These are phyloP conservation scores for Curvularia spicifera DNA, from an alignment of 2,329 filamentous ascomycete genomes.

Conservation along the genomic window DNA sequence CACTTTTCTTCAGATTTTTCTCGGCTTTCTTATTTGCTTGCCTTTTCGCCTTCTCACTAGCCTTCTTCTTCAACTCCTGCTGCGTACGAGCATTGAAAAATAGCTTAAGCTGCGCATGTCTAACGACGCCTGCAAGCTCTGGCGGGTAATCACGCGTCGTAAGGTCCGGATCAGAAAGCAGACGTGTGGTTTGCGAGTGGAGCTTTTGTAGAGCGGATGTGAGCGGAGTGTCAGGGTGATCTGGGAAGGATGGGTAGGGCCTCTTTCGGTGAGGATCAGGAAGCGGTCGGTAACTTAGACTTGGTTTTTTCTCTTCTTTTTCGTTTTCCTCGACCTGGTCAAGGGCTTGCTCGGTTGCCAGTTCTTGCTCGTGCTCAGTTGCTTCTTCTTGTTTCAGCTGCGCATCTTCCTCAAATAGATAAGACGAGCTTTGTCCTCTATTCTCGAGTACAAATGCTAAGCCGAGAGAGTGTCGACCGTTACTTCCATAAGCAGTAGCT, in stretches of 20 bases:
- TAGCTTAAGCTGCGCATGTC: slow-evolving; percentile 4
- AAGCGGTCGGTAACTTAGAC: slow-evolving; percentile 11
- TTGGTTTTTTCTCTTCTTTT: slow-evolving; percentile 1
- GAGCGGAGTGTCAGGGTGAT: slow-evolving; percentile 6
- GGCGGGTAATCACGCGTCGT: not conserved
- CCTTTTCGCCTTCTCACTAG: not conserved
- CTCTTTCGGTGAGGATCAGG: slow-evolving; percentile 11
- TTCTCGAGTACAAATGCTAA: slow-evolving; percentile 26
- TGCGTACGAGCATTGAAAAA: slow-evolving; percentile 1
- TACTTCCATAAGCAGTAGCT: slow-evolving; percentile 10
- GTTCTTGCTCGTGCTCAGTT: not conserved
- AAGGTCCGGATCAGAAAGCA: slow-evolving; percentile 6
- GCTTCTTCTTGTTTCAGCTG: not conserved
- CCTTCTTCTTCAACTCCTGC: slow-evolving; percentile 1
- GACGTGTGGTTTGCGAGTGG: slow-evolving; percentile 1
- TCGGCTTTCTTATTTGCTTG: not conserved
- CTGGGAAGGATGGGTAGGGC: not conserved
- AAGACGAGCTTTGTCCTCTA: slow-evolving; percentile 19
- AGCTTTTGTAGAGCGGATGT: slow-evolving; percentile 8
- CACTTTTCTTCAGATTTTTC: not conserved
- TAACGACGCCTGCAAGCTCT: not conserved
- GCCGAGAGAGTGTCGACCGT: slow-evolving; percentile 30
- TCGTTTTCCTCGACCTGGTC: slow-evolving; percentile 6
- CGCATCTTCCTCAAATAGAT: slow-evolving; percentile 16
- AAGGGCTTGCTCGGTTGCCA: slow-evolving; percentile 2